Base-by-base conservation (phyloP, 1,284 basidiomycete species). In the Puccinia horiana region DNA sequence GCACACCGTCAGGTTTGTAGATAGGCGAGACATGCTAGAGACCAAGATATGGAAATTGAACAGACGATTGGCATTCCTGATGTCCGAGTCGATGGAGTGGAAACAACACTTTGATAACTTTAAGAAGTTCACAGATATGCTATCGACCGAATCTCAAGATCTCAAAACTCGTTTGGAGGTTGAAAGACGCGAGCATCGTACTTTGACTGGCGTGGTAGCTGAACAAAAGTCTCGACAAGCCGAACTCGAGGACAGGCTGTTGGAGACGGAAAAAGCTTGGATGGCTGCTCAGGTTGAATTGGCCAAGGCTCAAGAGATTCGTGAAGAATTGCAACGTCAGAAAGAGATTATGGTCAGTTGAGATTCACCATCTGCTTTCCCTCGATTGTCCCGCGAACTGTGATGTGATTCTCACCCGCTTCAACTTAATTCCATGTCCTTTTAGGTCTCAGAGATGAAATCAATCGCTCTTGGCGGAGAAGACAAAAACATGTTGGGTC, bases 11-110 rank as follows among this genome's bases (percentile, higher is more conserved):
- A 74, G 49, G 20, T 84, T 85, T 58, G 84, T 85, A 61, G 84
- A 85, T 47, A 63, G 83, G n/a, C 52, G 85, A n/a, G 85, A 85
- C 61, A n/a, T 81, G 42, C 74, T 84, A 54, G 84, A 84, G 72
- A 76, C 72, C 58, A 79, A 63, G 52, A 80, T 83, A 20, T 81
- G 81, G 82, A 79, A 81, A 65, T 35, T 83, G 9, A 83, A 83
- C 58, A 49, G 83, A 29, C 35, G 73, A 26, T 76, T 83, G 0
- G 75, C 83, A 1, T 44, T 63, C 9, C 72, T 84, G 18, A 69
- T 84, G 74, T 32, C 76, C 1, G 83, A 84, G 37, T 75, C 61
- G 0, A 56, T 76, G 80, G 44, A 76, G 40, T 84, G 84, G 84
- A 82, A 83, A 49, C 74, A 78, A 5, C 82, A 83, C 37, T 82